Conservation (phyloP, 2,329 filamentous ascomycete species). For the Raffaelea arxii region DNA sequence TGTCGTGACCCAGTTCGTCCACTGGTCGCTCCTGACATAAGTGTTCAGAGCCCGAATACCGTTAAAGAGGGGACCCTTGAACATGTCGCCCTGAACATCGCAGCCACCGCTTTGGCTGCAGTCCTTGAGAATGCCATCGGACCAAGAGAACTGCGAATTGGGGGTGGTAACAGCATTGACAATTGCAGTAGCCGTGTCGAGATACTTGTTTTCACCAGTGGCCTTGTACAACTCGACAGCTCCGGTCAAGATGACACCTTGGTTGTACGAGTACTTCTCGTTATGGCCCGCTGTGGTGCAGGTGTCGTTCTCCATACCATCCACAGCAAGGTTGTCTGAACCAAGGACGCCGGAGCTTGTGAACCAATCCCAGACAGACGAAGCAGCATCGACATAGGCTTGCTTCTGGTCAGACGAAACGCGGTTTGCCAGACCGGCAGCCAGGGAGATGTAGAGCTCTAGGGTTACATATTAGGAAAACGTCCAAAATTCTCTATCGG, state of each 20-base stretch:
- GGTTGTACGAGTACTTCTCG: slow-evolving; percentile 35
- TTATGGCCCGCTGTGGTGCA: slow-evolving; percentile 35
- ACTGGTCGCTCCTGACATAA: not conserved
- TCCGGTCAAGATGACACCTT: slow-evolving; percentile 46
- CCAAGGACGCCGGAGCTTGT: slow-evolving; percentile 41
- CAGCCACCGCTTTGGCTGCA: not conserved
- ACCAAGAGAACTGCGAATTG: slow-evolving; percentile 18
- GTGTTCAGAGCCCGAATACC: not conserved
- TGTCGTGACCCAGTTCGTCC: slow-evolving; percentile 1
- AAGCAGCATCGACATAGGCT: slow-evolving; percentile 36
- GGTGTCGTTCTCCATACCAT: slow-evolving; percentile 39
- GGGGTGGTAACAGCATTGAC: slow-evolving; percentile 23
- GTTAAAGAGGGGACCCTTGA: slow-evolving; percentile 5
- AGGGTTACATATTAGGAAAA: too few relatives aligned
- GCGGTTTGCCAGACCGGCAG: slow-evolving; percentile 42
- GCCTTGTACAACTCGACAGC: slow-evolving; percentile 42
- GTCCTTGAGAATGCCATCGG: slow-evolving; percentile 1
- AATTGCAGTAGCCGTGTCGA: slow-evolving; percentile 34
- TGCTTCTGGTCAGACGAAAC: slow-evolving; percentile 21
- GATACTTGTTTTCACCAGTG: slow-evolving; percentile 28
- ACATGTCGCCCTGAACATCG: slow-evolving; percentile 2
- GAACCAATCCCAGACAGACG: slow-evolving; percentile 45
- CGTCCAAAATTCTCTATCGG: too few relatives aligned
- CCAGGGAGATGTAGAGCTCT: slow-evolving; percentile 42
- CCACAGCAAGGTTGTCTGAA: slow-evolving; percentile 39